Evolutionary conservation across 139 green algal species (phyloP), one percentile per base, ranked within the genome.

Genomic region (Medakamo hakoo): DNA sequence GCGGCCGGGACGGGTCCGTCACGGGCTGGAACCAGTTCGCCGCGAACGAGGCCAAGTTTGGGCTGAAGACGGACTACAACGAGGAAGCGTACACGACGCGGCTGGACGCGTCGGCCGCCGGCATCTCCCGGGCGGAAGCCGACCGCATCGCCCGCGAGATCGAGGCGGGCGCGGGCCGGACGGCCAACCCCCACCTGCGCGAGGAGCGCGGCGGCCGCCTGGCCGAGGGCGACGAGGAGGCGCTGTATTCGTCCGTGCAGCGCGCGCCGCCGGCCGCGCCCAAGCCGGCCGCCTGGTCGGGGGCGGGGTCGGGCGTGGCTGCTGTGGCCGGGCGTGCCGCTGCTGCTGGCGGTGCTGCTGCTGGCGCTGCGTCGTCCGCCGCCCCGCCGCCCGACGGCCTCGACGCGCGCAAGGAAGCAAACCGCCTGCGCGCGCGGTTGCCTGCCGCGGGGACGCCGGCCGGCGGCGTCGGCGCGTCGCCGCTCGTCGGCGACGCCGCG

Each of bases 21-120:
- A 20, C 18, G 18, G 71, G 64, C 26, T 96, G 89, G 89, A 89
- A 96, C 73, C 89, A 96, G 70, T 96, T 96, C 75, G 83, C 81
- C 4, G 74, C 81, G 22, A 96, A 96, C 71, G 57, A 84, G 60
- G 31, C 71, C 25, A 80, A 84, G 68, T 96, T 95, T 71, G 89
- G 89, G 30, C 81, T 95, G 40, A 60, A 77, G 9, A 90, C 78
- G 27, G 83, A 74, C 31, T 95, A 84, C 62, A 67, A 82, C 26
- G 86, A 94, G 68, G 74, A 93, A 30, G 30, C 92, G 27, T 93
- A 93, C 76, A 93, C 85, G 23, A 87, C 85, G 4, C 70, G 68
- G 57, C 68, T 93, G 49, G 73, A 89, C 32, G 26, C 67, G n/a
- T 60, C 62, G 30, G 76, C 76, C 55, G 86, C 76, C 24, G 64